These are phyloP conservation scores for Malania oleifera DNA, from an alignment of 164 flowering plant species.

Conservation along the genomic window DNA sequence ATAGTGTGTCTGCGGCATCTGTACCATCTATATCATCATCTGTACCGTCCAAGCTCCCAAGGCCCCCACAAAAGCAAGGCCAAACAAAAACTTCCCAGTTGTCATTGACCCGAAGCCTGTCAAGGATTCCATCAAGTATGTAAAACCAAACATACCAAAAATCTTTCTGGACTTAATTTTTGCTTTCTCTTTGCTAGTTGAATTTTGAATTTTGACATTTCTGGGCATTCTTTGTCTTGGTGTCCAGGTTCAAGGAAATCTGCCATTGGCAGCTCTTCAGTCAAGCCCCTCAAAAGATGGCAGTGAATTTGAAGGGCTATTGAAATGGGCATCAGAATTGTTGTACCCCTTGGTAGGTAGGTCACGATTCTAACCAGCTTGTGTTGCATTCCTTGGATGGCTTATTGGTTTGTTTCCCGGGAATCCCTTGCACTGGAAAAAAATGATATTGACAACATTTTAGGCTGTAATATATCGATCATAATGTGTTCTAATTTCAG, in stretches of 20 bases:
- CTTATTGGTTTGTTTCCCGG: neutral
- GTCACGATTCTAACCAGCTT: neutral
- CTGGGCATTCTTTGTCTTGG: constrained; percentile 1
- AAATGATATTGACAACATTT: neutral
- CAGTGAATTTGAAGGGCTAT: constrained; percentile 11
- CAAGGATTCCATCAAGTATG: constrained; percentile 37
- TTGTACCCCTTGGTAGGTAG: neutral
- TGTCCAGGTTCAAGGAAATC: constrained; percentile 37
- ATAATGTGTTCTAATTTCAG: neutral
- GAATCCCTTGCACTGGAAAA: neutral
- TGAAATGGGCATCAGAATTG: neutral
- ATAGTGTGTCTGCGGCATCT: no score
- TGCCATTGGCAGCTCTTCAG: constrained; percentile 25
- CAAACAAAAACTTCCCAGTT: constrained; percentile 26
- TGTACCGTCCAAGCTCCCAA: constrained; percentile 36
- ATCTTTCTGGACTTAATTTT: neutral
- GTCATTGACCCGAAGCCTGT: constrained; percentile 30
- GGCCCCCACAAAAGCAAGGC: constrained; percentile 24
- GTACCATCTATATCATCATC: no score
- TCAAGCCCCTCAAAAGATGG: constrained; percentile 34
- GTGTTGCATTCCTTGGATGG: neutral
- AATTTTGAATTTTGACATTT: neutral
- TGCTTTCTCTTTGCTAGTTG: neutral
- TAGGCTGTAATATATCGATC: constrained; percentile 1
- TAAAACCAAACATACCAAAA: neutral